phyloP scores from a whole-genome alignment of 2,329 filamentous ascomycete genomes.

The Dendrostoma leiphaemia region DNA sequence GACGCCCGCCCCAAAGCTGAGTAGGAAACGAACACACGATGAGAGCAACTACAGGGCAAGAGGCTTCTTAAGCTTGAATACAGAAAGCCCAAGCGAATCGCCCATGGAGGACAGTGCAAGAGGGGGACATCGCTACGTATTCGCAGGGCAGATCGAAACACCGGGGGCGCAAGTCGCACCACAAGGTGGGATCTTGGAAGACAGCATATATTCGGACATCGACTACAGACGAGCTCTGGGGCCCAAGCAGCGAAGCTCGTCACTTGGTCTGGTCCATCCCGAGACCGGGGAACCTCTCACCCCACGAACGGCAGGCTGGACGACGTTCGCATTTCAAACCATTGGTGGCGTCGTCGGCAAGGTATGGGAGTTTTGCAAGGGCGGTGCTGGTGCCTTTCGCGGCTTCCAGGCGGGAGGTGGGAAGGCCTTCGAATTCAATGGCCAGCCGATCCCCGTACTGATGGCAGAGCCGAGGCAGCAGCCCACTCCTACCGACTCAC shows the following conservation, averaged over 20 bases:
- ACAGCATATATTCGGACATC: conserved; percentile 56
- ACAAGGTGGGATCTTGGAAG: conserved; percentile 39
- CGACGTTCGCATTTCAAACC: conserved; percentile 57
- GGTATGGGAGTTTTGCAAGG: conserved; percentile 81
- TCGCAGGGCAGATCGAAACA: conserved; percentile 54
- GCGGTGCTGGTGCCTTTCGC: conserved; percentile 67
- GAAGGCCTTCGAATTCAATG: conserved; percentile 60
- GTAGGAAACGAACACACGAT: conserved; percentile 43
- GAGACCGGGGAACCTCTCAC: conserved; percentile 24
- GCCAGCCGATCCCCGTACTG: conserved; percentile 11
- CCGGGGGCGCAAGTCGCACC: conserved; percentile 32
- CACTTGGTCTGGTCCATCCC: conserved; percentile 30
- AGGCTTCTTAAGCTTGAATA: conserved; percentile 24
- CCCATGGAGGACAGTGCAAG: conserved; percentile 19
- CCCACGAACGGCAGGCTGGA: conserved; percentile 45
- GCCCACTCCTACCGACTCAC: not conserved
- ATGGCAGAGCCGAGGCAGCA: not conserved
- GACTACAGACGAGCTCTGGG: conserved; percentile 54
- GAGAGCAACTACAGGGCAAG: conserved; percentile 23
- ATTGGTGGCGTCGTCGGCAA: conserved; percentile 70
- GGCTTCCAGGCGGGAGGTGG: conserved; percentile 89
- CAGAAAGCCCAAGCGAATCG: conserved; percentile 27
- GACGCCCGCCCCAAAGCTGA: conserved; percentile 33
- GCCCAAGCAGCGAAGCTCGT: conserved; percentile 38
- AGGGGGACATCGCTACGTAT: conserved; percentile 39